Evolutionary conservation across 805 yeast species (phyloP).

Genomic region (Gaillardinia entomophila): DNA sequence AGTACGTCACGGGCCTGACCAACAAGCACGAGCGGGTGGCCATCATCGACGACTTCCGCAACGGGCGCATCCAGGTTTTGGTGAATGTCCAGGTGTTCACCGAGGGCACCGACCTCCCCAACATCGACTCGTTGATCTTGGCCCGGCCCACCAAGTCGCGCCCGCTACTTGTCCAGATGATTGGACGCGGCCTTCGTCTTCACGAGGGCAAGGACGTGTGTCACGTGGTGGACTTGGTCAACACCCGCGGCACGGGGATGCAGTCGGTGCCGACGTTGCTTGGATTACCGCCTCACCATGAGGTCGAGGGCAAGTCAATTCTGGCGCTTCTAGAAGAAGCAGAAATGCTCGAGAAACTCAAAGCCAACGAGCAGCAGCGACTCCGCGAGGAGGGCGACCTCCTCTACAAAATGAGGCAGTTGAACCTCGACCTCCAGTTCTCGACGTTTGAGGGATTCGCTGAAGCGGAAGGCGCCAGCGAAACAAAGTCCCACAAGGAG

Average conservation of each 20-base stretch:
- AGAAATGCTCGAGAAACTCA: conserved; percentile 7
- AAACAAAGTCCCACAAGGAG: too few species aligned
- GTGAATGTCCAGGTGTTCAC: conserved; percentile 88
- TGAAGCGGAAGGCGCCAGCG: too few species aligned
- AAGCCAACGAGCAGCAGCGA: conserved; percentile 6
- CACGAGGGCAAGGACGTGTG: conserved; percentile 60
- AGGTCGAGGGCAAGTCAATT: conserved; percentile 13
- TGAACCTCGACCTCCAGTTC: conserved; percentile 19
- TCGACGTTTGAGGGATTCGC: conserved; percentile 35
- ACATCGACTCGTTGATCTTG: conserved; percentile 71
- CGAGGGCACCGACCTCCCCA: conserved; percentile 93
- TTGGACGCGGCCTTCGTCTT: conserved; percentile 80
- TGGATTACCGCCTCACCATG: conserved; percentile 21
- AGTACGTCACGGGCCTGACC: conserved; percentile 66
- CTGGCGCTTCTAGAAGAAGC: neutral
- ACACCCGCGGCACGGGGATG: conserved; percentile 48
- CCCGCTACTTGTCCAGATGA: conserved; percentile 74
- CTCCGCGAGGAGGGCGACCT: conserved; percentile 7
- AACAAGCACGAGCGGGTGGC: conserved; percentile 43
- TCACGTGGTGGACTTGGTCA: conserved; percentile 75
- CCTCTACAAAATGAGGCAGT: conserved; percentile 5
- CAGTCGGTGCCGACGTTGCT: conserved; percentile 51
- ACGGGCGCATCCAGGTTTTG: conserved; percentile 62
- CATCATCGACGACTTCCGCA: conserved; percentile 52
- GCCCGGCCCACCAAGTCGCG: conserved; percentile 79